These are phyloP conservation scores for Sphaerulina vaccinii DNA, from an alignment of 2,329 filamentous ascomycete species.

Conservation along the genomic window DNA sequence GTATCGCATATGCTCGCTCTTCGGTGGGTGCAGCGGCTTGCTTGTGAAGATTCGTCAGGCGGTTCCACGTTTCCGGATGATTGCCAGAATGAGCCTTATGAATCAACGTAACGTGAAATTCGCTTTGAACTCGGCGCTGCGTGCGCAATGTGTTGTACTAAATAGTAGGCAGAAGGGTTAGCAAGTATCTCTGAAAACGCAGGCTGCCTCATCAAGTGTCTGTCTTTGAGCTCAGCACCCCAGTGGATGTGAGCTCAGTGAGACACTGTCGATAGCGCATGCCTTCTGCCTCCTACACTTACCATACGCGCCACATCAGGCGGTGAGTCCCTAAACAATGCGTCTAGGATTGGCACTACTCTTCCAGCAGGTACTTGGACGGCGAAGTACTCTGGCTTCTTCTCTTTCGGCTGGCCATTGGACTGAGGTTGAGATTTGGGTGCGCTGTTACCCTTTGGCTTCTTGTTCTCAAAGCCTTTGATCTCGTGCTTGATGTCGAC, in stretches of 20 bases:
- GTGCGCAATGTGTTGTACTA: constrained; percentile 74
- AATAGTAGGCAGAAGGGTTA: too few relatives aligned
- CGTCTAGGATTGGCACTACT: constrained; percentile 62
- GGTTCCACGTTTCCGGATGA: constrained; percentile 71
- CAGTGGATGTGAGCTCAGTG: too few relatives aligned
- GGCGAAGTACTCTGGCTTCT: constrained; percentile 64
- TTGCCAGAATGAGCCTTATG: constrained; percentile 67
- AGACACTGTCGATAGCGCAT: too few relatives aligned
- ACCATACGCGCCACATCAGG: constrained; percentile 61
- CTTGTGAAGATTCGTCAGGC: constrained; percentile 62
- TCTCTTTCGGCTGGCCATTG: constrained; percentile 43
- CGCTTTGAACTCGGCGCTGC: constrained; percentile 71
- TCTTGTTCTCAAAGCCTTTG: constrained; percentile 51
- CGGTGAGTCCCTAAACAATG: constrained; percentile 61
- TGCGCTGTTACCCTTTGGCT: constrained; percentile 33
- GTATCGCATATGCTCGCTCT: constrained; percentile 40
- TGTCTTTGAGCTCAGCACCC: too few relatives aligned
- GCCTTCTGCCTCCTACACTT: too few relatives aligned
- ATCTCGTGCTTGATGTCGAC: constrained; percentile 76
- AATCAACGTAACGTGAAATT: constrained; percentile 92
- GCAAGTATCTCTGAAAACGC: too few relatives aligned
- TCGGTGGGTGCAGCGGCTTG: constrained; percentile 34
- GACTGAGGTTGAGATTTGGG: constrained; percentile 35
- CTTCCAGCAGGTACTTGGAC: constrained; percentile 55
- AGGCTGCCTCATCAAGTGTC: too few relatives aligned